These are phyloP conservation scores for Cladosporium sp. DNA, from an alignment of 2,329 filamentous ascomycete species.

Conservation along the genomic window DNA sequence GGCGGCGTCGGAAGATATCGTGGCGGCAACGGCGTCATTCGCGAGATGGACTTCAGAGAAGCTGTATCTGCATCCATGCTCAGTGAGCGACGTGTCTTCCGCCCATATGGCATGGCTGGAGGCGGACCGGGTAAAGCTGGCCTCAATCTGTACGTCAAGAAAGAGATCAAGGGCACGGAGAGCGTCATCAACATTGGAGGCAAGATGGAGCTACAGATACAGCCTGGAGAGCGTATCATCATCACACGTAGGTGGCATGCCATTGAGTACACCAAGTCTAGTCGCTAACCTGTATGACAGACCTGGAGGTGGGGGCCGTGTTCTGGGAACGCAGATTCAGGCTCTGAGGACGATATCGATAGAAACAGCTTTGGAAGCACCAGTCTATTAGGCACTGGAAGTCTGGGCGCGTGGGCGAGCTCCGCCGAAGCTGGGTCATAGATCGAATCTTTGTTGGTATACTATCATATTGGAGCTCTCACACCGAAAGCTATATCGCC, in stretches of 20 bases:
- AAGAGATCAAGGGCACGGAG: constrained; percentile 20
- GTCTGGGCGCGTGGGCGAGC: constrained; percentile 14
- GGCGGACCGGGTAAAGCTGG: constrained; percentile 29
- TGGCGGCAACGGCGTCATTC: constrained; percentile 31
- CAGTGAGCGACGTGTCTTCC: constrained; percentile 29
- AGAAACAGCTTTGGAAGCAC: neutral
- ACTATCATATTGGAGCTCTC: too few relatives aligned
- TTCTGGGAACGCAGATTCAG: neutral
- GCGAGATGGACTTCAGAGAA: constrained; percentile 29
- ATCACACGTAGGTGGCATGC: constrained; percentile 4
- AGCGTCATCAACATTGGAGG: constrained; percentile 22
- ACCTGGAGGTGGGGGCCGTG: neutral
- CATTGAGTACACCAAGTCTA: neutral
- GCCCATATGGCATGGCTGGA: constrained; percentile 31
- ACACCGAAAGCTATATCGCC: too few relatives aligned
- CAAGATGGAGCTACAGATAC: constrained; percentile 19
- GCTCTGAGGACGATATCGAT: neutral
- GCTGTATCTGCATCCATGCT: constrained; percentile 29
- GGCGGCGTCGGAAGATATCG: constrained; percentile 27
- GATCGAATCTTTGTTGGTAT: too few relatives aligned
- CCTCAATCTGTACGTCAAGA: constrained; percentile 26
- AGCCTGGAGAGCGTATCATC: constrained; percentile 20
- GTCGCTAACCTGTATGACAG: neutral
- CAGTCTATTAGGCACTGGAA: constrained; percentile 9
- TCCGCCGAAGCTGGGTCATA: constrained; percentile 17